These are phyloP conservation scores for Mycena amicta DNA, from an alignment of 768 basidiomycete genomes.

Conservation along the genomic window DNA sequence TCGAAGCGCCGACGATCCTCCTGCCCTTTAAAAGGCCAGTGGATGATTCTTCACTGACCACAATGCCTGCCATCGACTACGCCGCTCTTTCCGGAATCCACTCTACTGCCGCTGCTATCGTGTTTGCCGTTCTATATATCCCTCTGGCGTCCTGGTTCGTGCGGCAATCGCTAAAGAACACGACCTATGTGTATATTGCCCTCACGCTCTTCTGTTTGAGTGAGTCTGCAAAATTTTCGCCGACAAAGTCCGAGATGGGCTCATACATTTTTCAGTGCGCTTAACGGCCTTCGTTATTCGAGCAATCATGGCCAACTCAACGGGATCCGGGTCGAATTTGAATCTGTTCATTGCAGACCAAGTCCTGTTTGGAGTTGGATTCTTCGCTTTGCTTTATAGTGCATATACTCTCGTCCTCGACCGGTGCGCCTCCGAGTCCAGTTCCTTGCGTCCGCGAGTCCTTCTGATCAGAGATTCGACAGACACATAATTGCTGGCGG, in stretches of 20 bases:
- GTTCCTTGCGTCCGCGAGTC: background rate
- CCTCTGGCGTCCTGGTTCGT: conserved; percentile 35
- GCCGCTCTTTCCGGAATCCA: conserved; percentile 36
- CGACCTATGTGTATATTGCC: conserved; percentile 37
- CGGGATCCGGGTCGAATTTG: background rate
- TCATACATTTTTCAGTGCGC: conserved; percentile 35
- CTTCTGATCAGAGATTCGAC: background rate
- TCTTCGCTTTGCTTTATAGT: conserved; percentile 36
- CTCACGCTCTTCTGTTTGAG: conserved; percentile 42
- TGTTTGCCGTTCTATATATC: conserved; percentile 39
- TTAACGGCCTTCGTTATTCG: conserved; percentile 43
- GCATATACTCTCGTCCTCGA: conserved; percentile 37
- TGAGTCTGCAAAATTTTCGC: too few species aligned
- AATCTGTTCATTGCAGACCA: conserved; percentile 18
- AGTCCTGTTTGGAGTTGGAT: conserved; percentile 35
- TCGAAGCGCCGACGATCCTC: too few species aligned
- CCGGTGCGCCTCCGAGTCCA: conserved; percentile 25
- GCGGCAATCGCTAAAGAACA: conserved; percentile 31
- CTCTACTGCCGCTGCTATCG: conserved; percentile 35
- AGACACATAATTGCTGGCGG: too few species aligned
- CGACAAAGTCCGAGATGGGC: background rate
- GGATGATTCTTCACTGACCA: too few species aligned
- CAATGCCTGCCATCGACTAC: too few species aligned
- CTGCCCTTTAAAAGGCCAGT: too few species aligned
- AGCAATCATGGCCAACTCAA: conserved; percentile 29